phyloP scores from a whole-genome alignment of 345 rosid species.

The Excoecaria cochinchinensis region DNA sequence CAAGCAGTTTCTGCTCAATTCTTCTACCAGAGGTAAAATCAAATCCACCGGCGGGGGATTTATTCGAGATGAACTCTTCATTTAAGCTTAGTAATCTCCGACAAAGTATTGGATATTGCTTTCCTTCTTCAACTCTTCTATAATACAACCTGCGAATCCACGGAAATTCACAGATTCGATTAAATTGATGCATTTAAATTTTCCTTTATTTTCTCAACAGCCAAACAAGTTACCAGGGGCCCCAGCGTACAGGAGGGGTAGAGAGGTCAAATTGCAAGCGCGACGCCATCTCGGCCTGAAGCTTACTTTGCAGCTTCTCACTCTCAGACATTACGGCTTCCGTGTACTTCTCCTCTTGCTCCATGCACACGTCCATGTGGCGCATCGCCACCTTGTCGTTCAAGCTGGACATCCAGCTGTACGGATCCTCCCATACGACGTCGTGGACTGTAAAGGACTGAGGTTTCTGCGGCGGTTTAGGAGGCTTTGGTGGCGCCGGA shows the following conservation, averaged over 20 bases:
- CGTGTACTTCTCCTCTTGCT: conserved; percentile 89
- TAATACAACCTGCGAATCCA: conserved; percentile 67
- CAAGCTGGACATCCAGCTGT: conserved; percentile 91
- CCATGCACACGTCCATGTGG: conserved; percentile 93
- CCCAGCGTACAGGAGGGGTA: conserved; percentile 91
- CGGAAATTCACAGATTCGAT: conserved; percentile 12
- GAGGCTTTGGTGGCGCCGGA: conserved; percentile 66
- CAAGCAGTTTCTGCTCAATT: conserved; percentile 94
- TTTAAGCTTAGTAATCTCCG: conserved; percentile 70
- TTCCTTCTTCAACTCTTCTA: conserved; percentile 88
- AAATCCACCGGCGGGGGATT: conserved; percentile 75
- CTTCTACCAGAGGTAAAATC: conserved; percentile 82
- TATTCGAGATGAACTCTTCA: conserved; percentile 77
- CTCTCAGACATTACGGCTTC: conserved; percentile 83
- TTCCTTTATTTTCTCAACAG: not conserved
- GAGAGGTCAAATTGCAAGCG: conserved; percentile 78
- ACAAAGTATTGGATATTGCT: conserved; percentile 81
- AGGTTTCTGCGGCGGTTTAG: conserved; percentile 84
- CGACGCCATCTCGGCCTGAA: conserved; percentile 91
- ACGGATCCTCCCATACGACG: conserved; percentile 84
- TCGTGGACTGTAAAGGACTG: conserved; percentile 65
- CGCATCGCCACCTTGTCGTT: conserved; percentile 93
- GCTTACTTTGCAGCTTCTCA: conserved; percentile 73
- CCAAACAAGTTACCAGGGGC: conserved; percentile 62
- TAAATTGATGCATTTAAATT: not conserved